These are phyloP conservation scores for Pleurotus djamor DNA, from an alignment of 768 basidiomycete species.

Conservation along the genomic window DNA sequence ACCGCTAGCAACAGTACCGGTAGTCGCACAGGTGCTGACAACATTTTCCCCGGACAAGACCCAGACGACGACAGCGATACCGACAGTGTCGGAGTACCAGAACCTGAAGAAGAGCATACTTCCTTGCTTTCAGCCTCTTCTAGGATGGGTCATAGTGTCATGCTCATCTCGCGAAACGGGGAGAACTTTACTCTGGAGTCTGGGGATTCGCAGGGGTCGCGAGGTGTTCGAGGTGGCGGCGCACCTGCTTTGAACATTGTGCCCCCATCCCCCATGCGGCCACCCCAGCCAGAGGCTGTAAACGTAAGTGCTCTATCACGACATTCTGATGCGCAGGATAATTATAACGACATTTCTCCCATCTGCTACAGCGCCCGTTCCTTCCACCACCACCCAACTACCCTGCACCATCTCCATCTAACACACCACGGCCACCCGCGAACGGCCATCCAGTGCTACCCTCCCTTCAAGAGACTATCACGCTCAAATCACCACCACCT, in stretches of 20 bases:
- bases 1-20: not conserved
- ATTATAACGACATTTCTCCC: not conserved
- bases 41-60: conserved; percentile 1
- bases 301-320: too few species aligned
- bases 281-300: conserved; percentile 7
- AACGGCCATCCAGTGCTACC: not conserved
- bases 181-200: conserved; percentile 15
- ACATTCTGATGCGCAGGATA: too few species aligned
- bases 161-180: conserved; percentile 13
- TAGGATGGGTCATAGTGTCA: conserved; percentile 9
- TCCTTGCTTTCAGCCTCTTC: conserved; percentile 5
- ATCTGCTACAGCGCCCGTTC: not conserved
- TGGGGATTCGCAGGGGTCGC: conserved; percentile 11
- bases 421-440: not conserved
- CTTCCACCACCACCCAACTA: not conserved
- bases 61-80: not conserved
- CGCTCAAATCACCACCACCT: not conserved
- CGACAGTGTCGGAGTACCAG: not conserved
- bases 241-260: conserved; percentile 13
- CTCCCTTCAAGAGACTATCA: conserved; percentile 2
- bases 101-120: conserved; percentile 6
- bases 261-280: conserved; percentile 17
- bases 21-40: not conserved
- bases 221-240: not conserved
- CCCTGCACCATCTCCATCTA: conserved; percentile 2